Percentiles rank a stretch among this genome's conserved stretches.
Conservation (phyloP, 2,329 filamentous ascomycete species). For the Waltergamsia citrina region DNA sequence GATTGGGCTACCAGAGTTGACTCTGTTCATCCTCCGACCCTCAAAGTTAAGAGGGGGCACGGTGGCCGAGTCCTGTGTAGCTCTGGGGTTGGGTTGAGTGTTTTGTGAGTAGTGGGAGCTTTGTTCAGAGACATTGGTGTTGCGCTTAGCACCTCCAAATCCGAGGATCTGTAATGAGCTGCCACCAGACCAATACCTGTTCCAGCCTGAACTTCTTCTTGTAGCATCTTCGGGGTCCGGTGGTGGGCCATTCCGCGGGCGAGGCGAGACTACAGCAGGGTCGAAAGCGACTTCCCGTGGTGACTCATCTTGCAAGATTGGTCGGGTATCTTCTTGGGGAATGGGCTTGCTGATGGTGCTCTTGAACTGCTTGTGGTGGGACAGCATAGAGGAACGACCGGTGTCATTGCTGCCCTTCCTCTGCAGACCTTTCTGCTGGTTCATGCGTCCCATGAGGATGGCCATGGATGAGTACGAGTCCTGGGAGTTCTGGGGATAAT, state of each 20-base stretch:
- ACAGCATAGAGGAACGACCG: slow-evolving; percentile 35
- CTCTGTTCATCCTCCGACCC: slow-evolving; percentile 53
- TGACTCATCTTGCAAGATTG: slow-evolving; percentile 24
- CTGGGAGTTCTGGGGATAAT: slow-evolving; percentile 41
- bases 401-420: slow-evolving; percentile 49
- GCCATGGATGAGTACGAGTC: slow-evolving; percentile 55
- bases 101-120: slow-evolving; percentile 46
- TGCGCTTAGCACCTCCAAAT: slow-evolving; percentile 38
- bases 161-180: slow-evolving; percentile 58
- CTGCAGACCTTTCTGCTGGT: slow-evolving; percentile 35
- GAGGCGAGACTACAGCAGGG: slow-evolving; percentile 21
- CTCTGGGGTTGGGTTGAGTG: slow-evolving; percentile 22
- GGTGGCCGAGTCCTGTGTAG: slow-evolving; percentile 58
- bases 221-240: slow-evolving; percentile 28
- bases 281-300: slow-evolving; percentile 30
- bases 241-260: slow-evolving; percentile 19
- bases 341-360: slow-evolving; percentile 53
- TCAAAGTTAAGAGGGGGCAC: slow-evolving; percentile 62
- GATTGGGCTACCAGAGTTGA: slow-evolving; percentile 61
- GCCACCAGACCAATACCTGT: slow-evolving; percentile 67
- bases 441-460: slow-evolving; percentile 55
- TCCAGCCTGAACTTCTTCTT: slow-evolving; percentile 64
- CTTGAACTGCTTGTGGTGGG: slow-evolving; percentile 54
- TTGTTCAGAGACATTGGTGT: slow-evolving; percentile 43
- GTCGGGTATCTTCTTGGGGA: slow-evolving; percentile 27